Base-by-base conservation (phyloP, 2,329 filamentous ascomycete species). In the Paracoccidioides lutzii region DNA sequence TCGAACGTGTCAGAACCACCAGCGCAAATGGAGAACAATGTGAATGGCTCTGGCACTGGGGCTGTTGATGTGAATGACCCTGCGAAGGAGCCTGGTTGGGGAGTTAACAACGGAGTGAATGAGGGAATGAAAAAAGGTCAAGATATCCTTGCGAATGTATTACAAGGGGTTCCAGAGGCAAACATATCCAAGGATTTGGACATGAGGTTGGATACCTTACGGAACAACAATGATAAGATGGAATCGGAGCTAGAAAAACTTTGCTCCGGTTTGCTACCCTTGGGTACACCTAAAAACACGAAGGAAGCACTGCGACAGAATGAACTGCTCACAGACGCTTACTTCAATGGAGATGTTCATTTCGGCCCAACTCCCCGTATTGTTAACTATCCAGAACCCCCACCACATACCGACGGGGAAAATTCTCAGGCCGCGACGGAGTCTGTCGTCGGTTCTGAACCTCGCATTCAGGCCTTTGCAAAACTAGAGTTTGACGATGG, bases 401-500 rank as follows among this genome's bases (percentile, higher is more conserved):
- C 62, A 37, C 65, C 66, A 44, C 71, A 71, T 54, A 61, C 63
- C 4, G 63, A 63, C 6, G 55, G 59, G 3, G 56, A 59, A 52
- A 45, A 66, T 12, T 57, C 58, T 48, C 66, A 67, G 45, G 66
- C 70, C 58, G 66, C 65, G 22, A 59, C 64, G 3, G 64, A 65
- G 12, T 73, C 71, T n/a, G 61, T 68, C 37, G 64, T 66, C 15
- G 71, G 70, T 14, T 73, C 71, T 0, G 71, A 74, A 58, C 71
- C 71, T 48, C 66, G 69, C 50, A 78, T 82, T 58, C 76, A 79
- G 60, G 81, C 81, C 38, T 84, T 81, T 67, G 82, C 81, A 43
- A 82, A 82, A 65, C 73, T 85, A 49, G 78, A 80, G 62, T 84
- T 85, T 65, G 75, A 79, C 53, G 81, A 85, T 68, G 81, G 81